phyloP scores from a whole-genome alignment of 164 flowering plant genomes.

The Chloranthus sessilifolius region DNA sequence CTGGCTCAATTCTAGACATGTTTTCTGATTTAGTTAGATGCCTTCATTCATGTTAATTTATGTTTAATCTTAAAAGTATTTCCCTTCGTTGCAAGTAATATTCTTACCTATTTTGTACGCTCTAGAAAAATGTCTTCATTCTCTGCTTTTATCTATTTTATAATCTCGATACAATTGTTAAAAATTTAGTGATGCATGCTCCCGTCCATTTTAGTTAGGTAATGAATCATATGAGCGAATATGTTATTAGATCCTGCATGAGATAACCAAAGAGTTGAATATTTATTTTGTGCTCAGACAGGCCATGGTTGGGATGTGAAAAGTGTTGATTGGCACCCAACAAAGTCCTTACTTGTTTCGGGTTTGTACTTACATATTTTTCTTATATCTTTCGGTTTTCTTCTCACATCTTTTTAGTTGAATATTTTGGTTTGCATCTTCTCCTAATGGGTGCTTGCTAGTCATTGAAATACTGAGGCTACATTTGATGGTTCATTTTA shows the following conservation, averaged over 20 bases:
- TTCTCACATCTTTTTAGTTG: not conserved
- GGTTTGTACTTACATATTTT: slow-evolving; percentile 50
- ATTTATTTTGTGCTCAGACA: slow-evolving; percentile 84
- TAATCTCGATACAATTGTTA: too few species aligned
- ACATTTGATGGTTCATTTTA: slow-evolving; percentile 1
- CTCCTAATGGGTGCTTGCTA: slow-evolving; percentile 1
- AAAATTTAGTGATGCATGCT: too few species aligned
- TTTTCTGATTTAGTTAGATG: too few species aligned
- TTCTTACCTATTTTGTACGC: too few species aligned
- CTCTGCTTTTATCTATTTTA: too few species aligned
- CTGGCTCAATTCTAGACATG: too few species aligned
- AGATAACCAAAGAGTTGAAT: slow-evolving; percentile 37
- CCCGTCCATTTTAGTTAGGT: too few species aligned
- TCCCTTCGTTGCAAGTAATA: too few species aligned
- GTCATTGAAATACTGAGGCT: too few species aligned
- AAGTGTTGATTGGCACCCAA: slow-evolving; percentile 99
- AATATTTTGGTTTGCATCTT: not conserved
- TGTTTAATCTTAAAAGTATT: too few species aligned
- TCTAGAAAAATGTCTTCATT: too few species aligned
- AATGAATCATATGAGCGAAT: not conserved
- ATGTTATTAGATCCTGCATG: slow-evolving; percentile 11
- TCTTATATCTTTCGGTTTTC: not conserved
- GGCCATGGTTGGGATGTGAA: slow-evolving; percentile 99
- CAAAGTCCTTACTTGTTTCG: slow-evolving; percentile 90
- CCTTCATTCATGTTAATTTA: too few species aligned